These are phyloP conservation scores for Arabidopsis hybrid DNA, from an alignment of 441 rosid species.

Conservation along the genomic window DNA sequence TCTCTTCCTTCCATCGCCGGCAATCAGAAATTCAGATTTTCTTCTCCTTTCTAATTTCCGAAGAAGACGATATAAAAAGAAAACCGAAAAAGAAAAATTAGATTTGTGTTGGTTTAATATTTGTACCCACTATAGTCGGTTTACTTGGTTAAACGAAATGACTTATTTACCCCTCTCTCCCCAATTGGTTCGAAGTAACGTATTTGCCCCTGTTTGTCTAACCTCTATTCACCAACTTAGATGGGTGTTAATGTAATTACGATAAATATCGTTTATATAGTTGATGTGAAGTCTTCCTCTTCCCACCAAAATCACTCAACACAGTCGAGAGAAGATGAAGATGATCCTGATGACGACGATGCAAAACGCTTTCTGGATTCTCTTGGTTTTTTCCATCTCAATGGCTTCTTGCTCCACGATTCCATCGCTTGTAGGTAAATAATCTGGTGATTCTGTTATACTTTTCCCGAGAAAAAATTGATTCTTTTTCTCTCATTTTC, in stretches of 20 bases:
- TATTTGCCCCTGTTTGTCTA: background rate
- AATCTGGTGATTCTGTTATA: background rate
- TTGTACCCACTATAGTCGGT: constrained; percentile 22
- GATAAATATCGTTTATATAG: constrained; percentile 5
- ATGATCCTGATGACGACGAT: constrained; percentile 14
- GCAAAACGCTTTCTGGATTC: constrained; percentile 19
- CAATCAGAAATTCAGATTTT: background rate
- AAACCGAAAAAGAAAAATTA: background rate
- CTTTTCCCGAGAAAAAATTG: constrained; percentile 30
- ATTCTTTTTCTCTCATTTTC: constrained; percentile 1
- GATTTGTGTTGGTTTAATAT: constrained; percentile 27
- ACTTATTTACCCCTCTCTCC: background rate
- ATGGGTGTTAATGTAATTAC: constrained; percentile 29
- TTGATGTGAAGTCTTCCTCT: constrained; percentile 10
- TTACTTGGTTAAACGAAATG: background rate
- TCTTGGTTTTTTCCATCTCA: constrained; percentile 16
- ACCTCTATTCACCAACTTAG: background rate
- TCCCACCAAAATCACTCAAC: constrained; percentile 32
- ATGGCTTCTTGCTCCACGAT: constrained; percentile 20
- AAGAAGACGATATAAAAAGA: background rate
- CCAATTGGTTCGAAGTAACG: background rate
- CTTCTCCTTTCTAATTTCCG: background rate
- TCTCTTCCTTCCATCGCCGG: constrained; percentile 39
- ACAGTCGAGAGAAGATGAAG: constrained; percentile 24
- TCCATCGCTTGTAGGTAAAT: constrained; percentile 23